Percentiles rank a stretch among this genome's conserved stretches.
phyloP scores from a whole-genome alignment of 257 asterid species.

The Avicennia marina region DNA sequence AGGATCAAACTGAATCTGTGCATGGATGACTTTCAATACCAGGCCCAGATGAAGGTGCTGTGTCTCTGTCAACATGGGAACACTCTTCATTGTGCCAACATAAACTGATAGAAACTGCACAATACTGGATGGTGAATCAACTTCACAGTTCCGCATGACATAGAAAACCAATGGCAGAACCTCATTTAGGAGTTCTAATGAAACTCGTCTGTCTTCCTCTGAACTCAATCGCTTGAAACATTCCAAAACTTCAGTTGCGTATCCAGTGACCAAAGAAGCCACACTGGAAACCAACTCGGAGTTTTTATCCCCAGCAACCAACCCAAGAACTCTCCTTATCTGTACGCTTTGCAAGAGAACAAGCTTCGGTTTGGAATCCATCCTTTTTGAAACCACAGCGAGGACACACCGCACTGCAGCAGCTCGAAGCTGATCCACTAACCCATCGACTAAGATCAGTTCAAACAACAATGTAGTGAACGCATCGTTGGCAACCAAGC shows the following conservation, averaged over 20 bases:
- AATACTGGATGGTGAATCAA: constrained; percentile 60
- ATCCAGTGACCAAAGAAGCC: constrained; percentile 78
- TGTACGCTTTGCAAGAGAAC: constrained; percentile 67
- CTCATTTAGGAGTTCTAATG: constrained; percentile 71
- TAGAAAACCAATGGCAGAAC: constrained; percentile 86
- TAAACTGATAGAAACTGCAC: constrained; percentile 87
- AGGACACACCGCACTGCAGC: constrained; percentile 72
- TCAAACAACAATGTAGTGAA: constrained; percentile 70
- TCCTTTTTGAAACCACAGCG: constrained; percentile 76
- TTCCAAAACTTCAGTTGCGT: constrained; percentile 77
- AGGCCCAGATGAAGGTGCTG: constrained; percentile 72
- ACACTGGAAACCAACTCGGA: constrained; percentile 58
- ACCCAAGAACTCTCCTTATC: constrained; percentile 68
- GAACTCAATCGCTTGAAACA: constrained; percentile 63
- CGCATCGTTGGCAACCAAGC: constrained; percentile 68
- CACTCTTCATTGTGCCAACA: constrained; percentile 80
- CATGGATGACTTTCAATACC: constrained; percentile 73
- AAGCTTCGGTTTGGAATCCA: constrained; percentile 79
- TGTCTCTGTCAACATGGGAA: constrained; percentile 52
- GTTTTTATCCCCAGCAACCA: constrained; percentile 55
- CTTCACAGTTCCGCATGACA: constrained; percentile 64
- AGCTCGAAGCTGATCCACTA: constrained; percentile 62
- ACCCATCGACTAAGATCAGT: constrained; percentile 58
- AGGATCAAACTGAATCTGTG: constrained; percentile 65
- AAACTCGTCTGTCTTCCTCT: constrained; percentile 54